Evolutionary conservation across 306 rosid species (phyloP), one percentile per base, ranked within the genome.

Genomic region (Lagenaria siceraria): DNA sequence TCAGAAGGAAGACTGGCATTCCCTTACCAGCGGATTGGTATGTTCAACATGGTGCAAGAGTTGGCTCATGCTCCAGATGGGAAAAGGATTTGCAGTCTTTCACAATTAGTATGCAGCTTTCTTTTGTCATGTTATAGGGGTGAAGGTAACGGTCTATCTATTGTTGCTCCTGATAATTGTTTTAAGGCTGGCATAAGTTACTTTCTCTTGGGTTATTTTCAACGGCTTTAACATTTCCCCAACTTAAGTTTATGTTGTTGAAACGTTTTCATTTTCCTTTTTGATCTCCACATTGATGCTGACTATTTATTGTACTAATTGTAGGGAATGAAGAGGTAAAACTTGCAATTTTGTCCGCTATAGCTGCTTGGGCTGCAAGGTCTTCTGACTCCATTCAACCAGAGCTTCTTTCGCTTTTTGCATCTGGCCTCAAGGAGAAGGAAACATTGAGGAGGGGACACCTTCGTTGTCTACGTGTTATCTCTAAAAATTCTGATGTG

Each of bases 321-420:
- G 70, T 82, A 95, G 99, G 99, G 74, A 95, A 95, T 33, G 99
- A 95, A 80, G 99, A 95, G 88, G 99, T 89, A 63, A 95, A 92
- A 86, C 86, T 86, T 76, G 87, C 86, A 80, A 83, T 76, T 83
- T 86, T 95, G 86, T 85, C 89, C 3, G 89, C 97, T 27, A 24
- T 95, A 69, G 96, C 92, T 74, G 87, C 84, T 52, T 95, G 99
- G 97, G 96, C 91, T 29, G 91, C 84, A 74, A 85, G 86, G 75
- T 92, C 91, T 80, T 78, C 92, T 25, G 95, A 87, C 86, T 87
- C 78, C 53, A 80, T 90, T 83, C 83, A 86, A 79, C 84, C 84
- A 42, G 86, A 85, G 81, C 76, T 90, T 68, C 58, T 95, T 75
- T 84, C 90, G 60, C 91, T 90, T 86, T 76, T 95, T 8, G 83